These are phyloP conservation scores for Eimeria acervulina DNA, from an alignment of 169 alveolate species.

Conservation along the genomic window DNA sequence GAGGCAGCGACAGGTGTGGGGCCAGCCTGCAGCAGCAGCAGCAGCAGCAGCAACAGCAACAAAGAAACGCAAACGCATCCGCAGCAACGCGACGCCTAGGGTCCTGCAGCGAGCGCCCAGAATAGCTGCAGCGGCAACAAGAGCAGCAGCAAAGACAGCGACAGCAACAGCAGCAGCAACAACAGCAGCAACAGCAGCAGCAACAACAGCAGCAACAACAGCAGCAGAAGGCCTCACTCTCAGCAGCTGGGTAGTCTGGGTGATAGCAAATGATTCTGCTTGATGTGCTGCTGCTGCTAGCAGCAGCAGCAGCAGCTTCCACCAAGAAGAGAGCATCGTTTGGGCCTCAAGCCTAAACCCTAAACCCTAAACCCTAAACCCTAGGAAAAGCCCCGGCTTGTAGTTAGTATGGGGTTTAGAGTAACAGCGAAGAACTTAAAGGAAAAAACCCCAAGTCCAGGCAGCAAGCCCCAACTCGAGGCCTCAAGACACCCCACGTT, in stretches of 20 bases:
- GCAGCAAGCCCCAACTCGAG: not conserved
- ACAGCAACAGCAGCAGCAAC: not conserved
- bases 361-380: constrained; percentile 8
- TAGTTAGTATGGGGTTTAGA: not conserved
- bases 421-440: not conserved
- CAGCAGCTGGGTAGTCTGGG: constrained; percentile 14
- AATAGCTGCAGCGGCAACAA: not conserved
- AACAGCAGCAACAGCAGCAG: not conserved
- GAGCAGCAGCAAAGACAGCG: not conserved
- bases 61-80: no score
- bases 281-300: constrained; percentile 58
- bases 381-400: not conserved
- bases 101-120: not conserved
- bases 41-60: not conserved
- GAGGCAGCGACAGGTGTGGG: not conserved
- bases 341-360: not conserved
- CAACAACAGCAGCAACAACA: not conserved
- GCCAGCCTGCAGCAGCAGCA: constrained; percentile 27
- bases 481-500: constrained; percentile 62
- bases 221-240: not conserved
- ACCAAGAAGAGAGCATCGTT: not conserved
- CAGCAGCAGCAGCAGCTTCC: constrained; percentile 48
- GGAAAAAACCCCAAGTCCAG: constrained; percentile 13
- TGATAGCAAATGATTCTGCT: constrained; percentile 21
- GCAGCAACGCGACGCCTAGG: not conserved